Evolutionary conservation across 164 flowering plant species (phyloP).

Genomic region (Stephania cephalantha): DNA sequence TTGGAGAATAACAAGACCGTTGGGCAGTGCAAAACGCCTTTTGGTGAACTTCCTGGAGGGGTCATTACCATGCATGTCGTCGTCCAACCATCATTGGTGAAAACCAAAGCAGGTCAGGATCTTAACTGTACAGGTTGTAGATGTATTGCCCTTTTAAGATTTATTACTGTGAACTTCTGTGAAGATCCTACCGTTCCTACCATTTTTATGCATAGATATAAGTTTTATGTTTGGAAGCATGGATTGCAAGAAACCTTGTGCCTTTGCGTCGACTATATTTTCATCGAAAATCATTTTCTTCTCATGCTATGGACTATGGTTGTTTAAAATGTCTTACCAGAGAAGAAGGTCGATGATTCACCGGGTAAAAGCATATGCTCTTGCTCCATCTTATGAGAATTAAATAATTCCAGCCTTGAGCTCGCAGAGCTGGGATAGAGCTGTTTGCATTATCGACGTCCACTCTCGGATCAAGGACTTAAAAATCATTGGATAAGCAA

Average conservation of each 20-base stretch:
- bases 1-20: slow-evolving; percentile 42
- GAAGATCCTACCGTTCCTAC: not conserved
- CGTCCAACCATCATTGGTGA: slow-evolving; percentile 38
- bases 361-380: slow-evolving; percentile 47
- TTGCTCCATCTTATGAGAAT: slow-evolving; percentile 44
- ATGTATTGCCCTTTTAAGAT: not conserved
- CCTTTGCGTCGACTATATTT: not conserved
- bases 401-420: not conserved
- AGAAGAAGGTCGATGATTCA: slow-evolving; percentile 47
- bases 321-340: slow-evolving; percentile 24
- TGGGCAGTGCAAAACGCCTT: slow-evolving; percentile 38
- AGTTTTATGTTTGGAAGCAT: not conserved
- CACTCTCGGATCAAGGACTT: not conserved
- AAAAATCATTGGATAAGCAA: not conserved
- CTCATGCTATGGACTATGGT: not conserved
- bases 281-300: not conserved
- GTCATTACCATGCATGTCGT: slow-evolving; percentile 50
- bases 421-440: not conserved
- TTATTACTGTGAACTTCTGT: not conserved
- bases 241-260: not conserved
- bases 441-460: not conserved
- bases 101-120: slow-evolving; percentile 29
- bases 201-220: too few species aligned
- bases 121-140: not conserved
- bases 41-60: slow-evolving; percentile 37